phyloP scores from a whole-genome alignment of 306 rosid species.

The Acmispon strigosus region DNA sequence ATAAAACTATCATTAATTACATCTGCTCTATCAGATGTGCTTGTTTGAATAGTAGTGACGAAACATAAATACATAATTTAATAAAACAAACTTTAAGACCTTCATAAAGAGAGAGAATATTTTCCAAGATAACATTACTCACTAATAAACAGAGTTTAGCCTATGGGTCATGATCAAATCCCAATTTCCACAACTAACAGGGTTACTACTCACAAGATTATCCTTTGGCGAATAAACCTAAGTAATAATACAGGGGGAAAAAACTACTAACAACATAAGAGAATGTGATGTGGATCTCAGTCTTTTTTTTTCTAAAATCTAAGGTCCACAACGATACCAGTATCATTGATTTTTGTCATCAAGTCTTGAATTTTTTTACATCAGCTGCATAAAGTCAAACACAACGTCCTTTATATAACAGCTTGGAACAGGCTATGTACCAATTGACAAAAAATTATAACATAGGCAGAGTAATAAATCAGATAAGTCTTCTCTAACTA shows the following conservation, averaged over 20 bases:
- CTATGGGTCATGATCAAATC: neutral
- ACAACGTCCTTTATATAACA: too few species aligned
- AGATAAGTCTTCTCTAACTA: conserved; percentile 1
- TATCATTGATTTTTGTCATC: neutral
- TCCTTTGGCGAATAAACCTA: neutral
- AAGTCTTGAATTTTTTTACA: neutral
- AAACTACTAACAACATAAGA: neutral
- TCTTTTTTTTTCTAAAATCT: too few species aligned
- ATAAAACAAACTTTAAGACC: conserved; percentile 1
- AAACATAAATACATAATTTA: neutral
- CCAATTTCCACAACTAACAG: conserved; percentile 11
- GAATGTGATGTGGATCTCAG: neutral
- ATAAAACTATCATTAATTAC: neutral
- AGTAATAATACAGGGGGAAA: neutral
- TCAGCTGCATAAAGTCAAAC: too few species aligned
- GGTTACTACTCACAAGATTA: neutral
- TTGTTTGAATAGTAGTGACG: neutral
- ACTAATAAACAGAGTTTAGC: neutral
- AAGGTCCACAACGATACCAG: neutral
- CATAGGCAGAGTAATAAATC: neutral
- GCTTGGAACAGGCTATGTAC: neutral
- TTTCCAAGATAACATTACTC: neutral
- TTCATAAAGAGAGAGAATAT: neutral
- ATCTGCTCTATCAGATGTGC: neutral
- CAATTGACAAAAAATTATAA: neutral